Evolutionary conservation across 2,329 filamentous ascomycete species (phyloP), one percentile per base, ranked within the genome.

Genomic region (Microcyclospora tardicrescens): DNA sequence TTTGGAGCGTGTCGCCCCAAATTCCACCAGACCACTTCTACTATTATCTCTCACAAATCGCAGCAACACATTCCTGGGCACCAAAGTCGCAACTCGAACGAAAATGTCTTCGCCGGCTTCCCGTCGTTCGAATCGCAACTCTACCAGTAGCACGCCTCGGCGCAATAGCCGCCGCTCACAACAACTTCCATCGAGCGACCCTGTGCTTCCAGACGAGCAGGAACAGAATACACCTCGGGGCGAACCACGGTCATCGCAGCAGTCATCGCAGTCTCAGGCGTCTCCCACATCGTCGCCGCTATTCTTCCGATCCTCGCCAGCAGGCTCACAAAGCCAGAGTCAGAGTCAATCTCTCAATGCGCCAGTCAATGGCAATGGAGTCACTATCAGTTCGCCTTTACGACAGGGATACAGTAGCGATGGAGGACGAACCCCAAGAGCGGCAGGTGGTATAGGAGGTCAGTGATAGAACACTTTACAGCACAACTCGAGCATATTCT

Each of bases 261-360:
- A 49, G 16, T 46, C 45, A 3, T 53, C 53, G n/a, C 46, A 49
- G 27, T 40, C 48, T 35, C 38, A 48, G 43, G 49, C 47, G 9
- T 56, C 56, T 24, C 53, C 55, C 2, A 56, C 75, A 5, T 91
- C 85, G 3, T 93, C 86, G 42, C 87, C 87, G 31, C 69, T 94
- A 47, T 83, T 84, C 61, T 93, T 79, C 61, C 75, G 69, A 44
- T 79, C 75, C 0, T 79, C 75, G 13, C 74, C 77, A 9, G 64
- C 63, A 36, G 62, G 60, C 28, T 63, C 62, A 19, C 58, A 57
- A 45, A 58, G 62, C 45, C 51, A 56, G 43, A 52, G 49, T 29
- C 55, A 56, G 39, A 51, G 45, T 27, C 49, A 52, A 36, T 41
- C 35, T 16, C 41, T 55, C 16, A 47, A 44, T 33, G 50, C 49